These are phyloP conservation scores for Citeromyces hawaiiensis DNA, from an alignment of 1,139 yeast genomes.

Conservation along the genomic window DNA sequence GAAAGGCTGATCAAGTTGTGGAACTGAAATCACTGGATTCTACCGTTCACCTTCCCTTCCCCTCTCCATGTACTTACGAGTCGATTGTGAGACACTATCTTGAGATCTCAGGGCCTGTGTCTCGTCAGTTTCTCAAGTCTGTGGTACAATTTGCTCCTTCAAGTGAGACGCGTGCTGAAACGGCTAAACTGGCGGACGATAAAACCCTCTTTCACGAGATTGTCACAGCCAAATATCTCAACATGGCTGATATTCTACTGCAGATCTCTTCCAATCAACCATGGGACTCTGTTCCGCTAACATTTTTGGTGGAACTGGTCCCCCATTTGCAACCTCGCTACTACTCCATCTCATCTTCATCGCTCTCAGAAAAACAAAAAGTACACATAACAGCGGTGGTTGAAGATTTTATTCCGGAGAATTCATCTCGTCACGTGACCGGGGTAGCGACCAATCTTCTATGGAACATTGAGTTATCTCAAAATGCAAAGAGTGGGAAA, in stretches of 20 bases:
- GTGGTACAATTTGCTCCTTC: conserved; percentile 77
- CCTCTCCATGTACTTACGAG: conserved; percentile 83
- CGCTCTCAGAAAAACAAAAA: conserved; percentile 59
- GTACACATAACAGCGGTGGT: conserved; percentile 89
- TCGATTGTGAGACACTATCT: conserved; percentile 77
- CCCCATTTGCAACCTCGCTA: conserved; percentile 87
- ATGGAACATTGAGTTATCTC: conserved; percentile 54
- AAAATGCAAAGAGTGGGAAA: conserved; percentile 32
- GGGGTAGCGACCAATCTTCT: conserved; percentile 92
- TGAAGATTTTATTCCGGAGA: conserved; percentile 42
- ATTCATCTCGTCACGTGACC: conserved; percentile 35
- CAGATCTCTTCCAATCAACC: conserved; percentile 44
- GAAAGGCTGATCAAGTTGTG: conserved; percentile 42
- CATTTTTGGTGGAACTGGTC: conserved; percentile 68
- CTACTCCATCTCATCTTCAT: conserved; percentile 91
- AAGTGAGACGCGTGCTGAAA: conserved; percentile 37
- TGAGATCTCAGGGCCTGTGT: conserved; percentile 87
- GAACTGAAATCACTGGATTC: conserved; percentile 61
- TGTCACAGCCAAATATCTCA: conserved; percentile 47
- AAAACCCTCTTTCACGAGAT: conserved; percentile 54
- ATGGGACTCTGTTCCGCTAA: conserved; percentile 76
- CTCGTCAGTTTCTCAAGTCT: conserved; percentile 75
- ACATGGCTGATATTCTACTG: conserved; percentile 67
- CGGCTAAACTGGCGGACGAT: conserved; percentile 47
- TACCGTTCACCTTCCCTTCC: conserved; percentile 57